These are phyloP conservation scores for Ustilago tritici DNA, from an alignment of 1,284 basidiomycete genomes.

Conservation along the genomic window DNA sequence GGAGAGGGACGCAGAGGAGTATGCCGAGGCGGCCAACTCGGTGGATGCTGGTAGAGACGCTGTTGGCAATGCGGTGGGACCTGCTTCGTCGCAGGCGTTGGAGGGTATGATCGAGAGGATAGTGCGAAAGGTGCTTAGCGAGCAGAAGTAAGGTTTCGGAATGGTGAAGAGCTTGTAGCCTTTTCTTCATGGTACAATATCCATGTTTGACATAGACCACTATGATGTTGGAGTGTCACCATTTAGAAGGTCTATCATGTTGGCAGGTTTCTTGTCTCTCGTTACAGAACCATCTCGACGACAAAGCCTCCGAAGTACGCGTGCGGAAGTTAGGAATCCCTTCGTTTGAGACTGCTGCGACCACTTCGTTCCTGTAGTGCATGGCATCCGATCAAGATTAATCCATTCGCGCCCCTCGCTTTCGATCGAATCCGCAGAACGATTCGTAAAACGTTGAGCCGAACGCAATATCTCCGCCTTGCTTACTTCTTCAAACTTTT, in stretches of 20 bases:
- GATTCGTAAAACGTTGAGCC: not conserved
- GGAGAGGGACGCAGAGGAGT: conserved; percentile 43
- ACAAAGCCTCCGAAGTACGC: not conserved
- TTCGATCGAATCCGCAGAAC: not conserved
- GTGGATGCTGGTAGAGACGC: conserved; percentile 37
- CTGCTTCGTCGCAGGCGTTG: conserved; percentile 41
- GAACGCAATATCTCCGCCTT: not conserved
- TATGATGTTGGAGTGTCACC: not conserved
- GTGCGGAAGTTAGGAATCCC: not conserved
- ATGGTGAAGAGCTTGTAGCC: not conserved
- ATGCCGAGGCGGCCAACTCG: conserved; percentile 22
- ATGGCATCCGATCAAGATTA: conserved; percentile 10
- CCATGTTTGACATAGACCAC: not conserved
- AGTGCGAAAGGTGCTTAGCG: conserved; percentile 48
- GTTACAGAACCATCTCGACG: not conserved
- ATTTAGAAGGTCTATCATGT: conserved; percentile 19
- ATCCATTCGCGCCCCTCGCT: conserved; percentile 16
- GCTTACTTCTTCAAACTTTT: conserved; percentile 2
- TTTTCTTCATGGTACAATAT: not conserved
- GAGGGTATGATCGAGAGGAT: conserved; percentile 56
- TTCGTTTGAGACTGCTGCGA: not conserved
- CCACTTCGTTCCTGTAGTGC: conserved; percentile 1
- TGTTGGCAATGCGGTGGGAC: conserved; percentile 29
- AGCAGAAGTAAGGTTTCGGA: conserved; percentile 26
- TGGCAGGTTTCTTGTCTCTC: not conserved